These are phyloP conservation scores for Kuraishia molischiana DNA, from an alignment of 805 yeast genomes.

Conservation along the genomic window DNA sequence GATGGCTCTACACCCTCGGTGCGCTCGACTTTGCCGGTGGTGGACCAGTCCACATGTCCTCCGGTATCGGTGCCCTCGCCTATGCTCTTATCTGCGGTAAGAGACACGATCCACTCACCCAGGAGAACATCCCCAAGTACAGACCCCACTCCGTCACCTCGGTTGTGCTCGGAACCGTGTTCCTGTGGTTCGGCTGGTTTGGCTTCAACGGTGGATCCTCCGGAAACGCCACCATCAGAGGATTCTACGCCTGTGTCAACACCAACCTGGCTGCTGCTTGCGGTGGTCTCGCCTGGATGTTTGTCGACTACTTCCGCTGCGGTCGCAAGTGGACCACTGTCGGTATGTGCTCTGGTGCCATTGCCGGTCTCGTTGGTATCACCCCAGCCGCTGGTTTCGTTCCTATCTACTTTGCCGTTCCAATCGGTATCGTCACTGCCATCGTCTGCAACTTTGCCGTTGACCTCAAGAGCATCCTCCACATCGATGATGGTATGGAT, in stretches of 20 bases:
- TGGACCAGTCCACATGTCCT: constrained; percentile 93
- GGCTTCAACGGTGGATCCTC: constrained; percentile 99
- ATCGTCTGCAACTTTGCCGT: constrained; percentile 78
- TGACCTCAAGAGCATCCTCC: constrained; percentile 60
- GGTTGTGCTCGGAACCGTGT: constrained; percentile 85
- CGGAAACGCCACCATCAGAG: constrained; percentile 86
- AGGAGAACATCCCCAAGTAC: constrained; percentile 70
- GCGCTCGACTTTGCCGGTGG: constrained; percentile 97
- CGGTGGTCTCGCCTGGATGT: constrained; percentile 94
- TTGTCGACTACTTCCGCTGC: constrained; percentile 77
- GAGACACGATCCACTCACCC: constrained; percentile 74
- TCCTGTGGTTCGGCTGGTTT: constrained; percentile 98
- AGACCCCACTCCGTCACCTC: constrained; percentile 90
- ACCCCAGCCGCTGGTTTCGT: constrained; percentile 98
- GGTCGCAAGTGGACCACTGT: constrained; percentile 90
- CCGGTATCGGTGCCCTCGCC: constrained; percentile 92
- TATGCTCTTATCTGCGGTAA: constrained; percentile 89
- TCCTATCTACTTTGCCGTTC: constrained; percentile 81
- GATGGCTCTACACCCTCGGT: constrained; percentile 82
- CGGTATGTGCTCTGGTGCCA: constrained; percentile 89
- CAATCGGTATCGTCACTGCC: constrained; percentile 75
- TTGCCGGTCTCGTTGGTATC: constrained; percentile 89
- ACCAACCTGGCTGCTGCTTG: constrained; percentile 90
- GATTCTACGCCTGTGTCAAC: constrained; percentile 89
- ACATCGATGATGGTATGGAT: constrained; percentile 91